Evolutionary conservation across 768 basidiomycete genomes (phyloP), one percentile per base, ranked within the genome.

Genomic region (Amanita exitialis): DNA sequence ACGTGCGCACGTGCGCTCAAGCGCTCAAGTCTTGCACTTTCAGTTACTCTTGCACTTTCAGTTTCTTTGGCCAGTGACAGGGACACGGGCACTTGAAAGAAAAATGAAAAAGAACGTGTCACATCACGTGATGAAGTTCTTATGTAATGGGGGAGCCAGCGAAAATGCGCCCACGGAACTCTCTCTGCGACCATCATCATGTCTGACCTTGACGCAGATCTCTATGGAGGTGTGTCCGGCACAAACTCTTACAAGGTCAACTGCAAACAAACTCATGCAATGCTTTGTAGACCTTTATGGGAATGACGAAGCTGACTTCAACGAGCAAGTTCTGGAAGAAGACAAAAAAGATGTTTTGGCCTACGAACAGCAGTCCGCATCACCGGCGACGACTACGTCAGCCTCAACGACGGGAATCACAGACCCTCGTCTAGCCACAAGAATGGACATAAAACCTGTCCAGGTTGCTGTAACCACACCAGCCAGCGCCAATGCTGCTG

Each of bases 121-220:
- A 16, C 27, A 6, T 16, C 21, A 16, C 18, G 48, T 54, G 53
- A 51, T 49, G 20, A n/a, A 20, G 1, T 35, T 35, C 20, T 35
- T 36, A 9, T 49, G 44, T 54, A 45, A 54, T 21, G 34, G 21
- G 23, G 12, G 32, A 34, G 37, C 28, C 39, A 21, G 25, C 30
- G 38, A 47, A 47, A 28, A 36, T 44, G 25, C 30, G n/a, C 53
- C 56, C 58, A 43, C 47, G 47, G 54, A 59, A 53, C 62, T 64
- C 59, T 64, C 57, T 56, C 59, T 63, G 55, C 49, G 56, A 65
- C 69, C 63, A 66, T 64, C 53, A 67, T 64, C 59, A 86, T 86
- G 86, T 81, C 83, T 56, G 86, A 88, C 70, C 83, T 88, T 66
- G 87, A 91, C 66, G 86, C 86, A 68, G 90, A 92, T 66, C 77